phyloP scores from a whole-genome alignment of 2,329 filamentous ascomycete species.

The Diaporthe ilicicola region DNA sequence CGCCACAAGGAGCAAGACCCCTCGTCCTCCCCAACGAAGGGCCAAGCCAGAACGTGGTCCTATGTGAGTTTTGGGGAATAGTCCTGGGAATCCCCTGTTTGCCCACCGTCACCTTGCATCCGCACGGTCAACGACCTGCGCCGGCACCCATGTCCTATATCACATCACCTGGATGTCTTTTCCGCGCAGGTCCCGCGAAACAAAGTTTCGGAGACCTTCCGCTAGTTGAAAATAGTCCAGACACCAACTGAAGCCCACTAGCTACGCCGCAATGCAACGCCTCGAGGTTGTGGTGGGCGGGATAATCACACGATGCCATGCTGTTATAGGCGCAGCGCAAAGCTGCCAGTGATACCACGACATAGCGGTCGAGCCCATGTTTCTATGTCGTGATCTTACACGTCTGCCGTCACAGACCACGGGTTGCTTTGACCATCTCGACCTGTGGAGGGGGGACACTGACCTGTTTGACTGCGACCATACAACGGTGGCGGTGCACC shows the following conservation, averaged over 20 bases:
- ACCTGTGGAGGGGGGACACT: neutral
- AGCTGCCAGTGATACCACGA: neutral
- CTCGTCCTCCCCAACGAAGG: neutral
- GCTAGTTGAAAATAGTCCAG: conserved; percentile 9
- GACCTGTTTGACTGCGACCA: neutral
- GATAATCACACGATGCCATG: conserved; percentile 3
- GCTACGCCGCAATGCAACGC: conserved; percentile 14
- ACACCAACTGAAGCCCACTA: conserved; percentile 19
- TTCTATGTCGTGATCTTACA: conserved; percentile 2
- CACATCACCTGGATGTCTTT: neutral
- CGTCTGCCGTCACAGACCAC: conserved; percentile 13
- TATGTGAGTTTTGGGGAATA: neutral
- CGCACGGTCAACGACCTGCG: neutral
- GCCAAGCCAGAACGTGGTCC: neutral
- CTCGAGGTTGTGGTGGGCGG: neutral
- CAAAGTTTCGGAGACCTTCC: conserved; percentile 22
- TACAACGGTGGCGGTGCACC: neutral
- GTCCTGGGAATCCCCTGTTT: neutral
- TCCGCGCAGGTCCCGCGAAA: conserved; percentile 11
- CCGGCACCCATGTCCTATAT: neutral
- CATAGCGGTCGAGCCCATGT: conserved; percentile 8
- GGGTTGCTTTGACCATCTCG: conserved; percentile 12
- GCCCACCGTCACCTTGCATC: neutral
- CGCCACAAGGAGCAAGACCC: neutral
- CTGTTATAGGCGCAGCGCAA: neutral